Base-by-base conservation (phyloP, 1,284 basidiomycete species). In the Irpex sp. region DNA sequence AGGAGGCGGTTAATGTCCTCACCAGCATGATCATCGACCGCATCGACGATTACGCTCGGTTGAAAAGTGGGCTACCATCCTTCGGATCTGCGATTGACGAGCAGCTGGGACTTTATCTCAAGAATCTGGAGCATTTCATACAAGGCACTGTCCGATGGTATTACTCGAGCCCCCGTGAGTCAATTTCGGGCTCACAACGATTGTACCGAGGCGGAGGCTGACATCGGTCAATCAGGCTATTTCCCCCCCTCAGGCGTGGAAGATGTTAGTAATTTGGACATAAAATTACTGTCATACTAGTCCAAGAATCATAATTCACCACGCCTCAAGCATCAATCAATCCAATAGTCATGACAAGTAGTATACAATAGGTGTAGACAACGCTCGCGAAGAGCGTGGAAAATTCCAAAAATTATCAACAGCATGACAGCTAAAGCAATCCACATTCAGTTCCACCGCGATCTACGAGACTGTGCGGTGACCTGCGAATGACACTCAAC, bases 91-190 rank as follows among this genome's bases (percentile, higher is more conserved):
- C 78, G 1, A 74, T 79, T 44, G 81, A 82, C 61, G 66, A 65
- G 5, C 77, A 78, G 54, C 69, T 82, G 44, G 74, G 69, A 5
- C 70, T 68, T 9, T 82, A 82, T 69, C 65, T 78, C 62, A 68
- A 69, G 44, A 79, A 77, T 1, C 68, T 82, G 9, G 82, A 83
- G 67, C 74, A 81, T 63, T 82, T 80, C 68, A 77, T 78, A 1
- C 82, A 82, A 64, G 81, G 82, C 15, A 81, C 79, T 4, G 75
- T 82, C 5, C 67, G 81, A 47, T 83, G 82, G 82, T 68, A 64
- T 40, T 64, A 64, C 44, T 44, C 40, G 15, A 44, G 40, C 5
- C 40, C 40, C 4, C 8, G 40, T 44, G 40, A 11, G 40, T 44
- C 40, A 2, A 5, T 9, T 15, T 15, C 40, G 15, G 4, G 15